Conservation (phyloP, 768 basidiomycete species). For the Amanita inopinata region DNA sequence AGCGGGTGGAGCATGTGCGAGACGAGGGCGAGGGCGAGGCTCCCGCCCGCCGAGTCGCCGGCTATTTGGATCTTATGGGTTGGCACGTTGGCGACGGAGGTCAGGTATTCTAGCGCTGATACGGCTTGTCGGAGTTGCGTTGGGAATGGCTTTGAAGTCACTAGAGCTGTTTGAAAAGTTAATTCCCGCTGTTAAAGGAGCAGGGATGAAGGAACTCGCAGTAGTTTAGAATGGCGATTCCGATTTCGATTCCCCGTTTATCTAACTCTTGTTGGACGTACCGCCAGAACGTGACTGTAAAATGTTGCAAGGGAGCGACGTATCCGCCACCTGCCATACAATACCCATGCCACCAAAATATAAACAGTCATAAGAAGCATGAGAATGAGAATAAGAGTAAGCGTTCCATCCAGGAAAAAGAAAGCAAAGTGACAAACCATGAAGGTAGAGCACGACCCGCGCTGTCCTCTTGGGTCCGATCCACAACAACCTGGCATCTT, state of each 20-base stretch:
- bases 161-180: slow-evolving; percentile 15
- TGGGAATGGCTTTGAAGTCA: slow-evolving; percentile 22
- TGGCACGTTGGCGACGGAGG: slow-evolving; percentile 16
- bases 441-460: slow-evolving; percentile 23
- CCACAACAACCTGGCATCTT: slow-evolving; percentile 23
- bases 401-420: too few species aligned
- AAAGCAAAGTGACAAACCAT: slow-evolving; percentile 20
- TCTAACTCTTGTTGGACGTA: slow-evolving; percentile 13
- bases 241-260: slow-evolving; percentile 11
- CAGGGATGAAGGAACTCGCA: slow-evolving; percentile 9
- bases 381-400: too few species aligned
- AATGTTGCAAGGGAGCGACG: slow-evolving; percentile 15
- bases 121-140: slow-evolving; percentile 21
- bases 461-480: slow-evolving; percentile 22
- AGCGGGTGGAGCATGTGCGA: slow-evolving; percentile 23
- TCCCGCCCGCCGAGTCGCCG: slow-evolving; percentile 27
- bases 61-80: slow-evolving; percentile 20
- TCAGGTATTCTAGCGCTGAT: slow-evolving; percentile 19
- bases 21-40: slow-evolving; percentile 21
- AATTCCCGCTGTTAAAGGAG: not conserved
- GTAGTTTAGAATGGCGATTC: slow-evolving; percentile 19
- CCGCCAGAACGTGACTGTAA: slow-evolving; percentile 17
- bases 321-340: slow-evolving; percentile 19
- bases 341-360: too few species aligned
- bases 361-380: too few species aligned